Base-by-base conservation (phyloP, 2,329 filamentous ascomycete species). In the Lasiodiplodia gonubiensis region DNA sequence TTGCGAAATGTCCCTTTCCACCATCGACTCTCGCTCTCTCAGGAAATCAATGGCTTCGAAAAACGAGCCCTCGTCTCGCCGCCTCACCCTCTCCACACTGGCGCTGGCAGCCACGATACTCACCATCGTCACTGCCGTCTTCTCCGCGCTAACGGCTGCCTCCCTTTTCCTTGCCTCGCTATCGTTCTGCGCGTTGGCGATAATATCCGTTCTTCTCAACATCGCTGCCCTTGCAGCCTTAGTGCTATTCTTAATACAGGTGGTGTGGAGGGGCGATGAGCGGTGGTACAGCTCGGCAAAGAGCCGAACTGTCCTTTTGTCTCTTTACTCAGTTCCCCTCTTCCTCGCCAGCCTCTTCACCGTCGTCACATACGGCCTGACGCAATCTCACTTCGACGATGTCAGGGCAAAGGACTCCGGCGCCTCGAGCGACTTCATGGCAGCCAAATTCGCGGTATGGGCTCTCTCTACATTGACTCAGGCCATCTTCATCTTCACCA, bases 371-470 rank as follows among this genome's bases (percentile, higher is more conserved):
- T 68, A 68, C 51, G 53, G 48, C 21, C 61, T 68, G 6, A 55
- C 64, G 42, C 52, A 69, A 27, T 12, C 51, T 52, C 30, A 71
- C 39, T 49, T 64, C 23, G 37, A 54, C 46, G 23, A 51, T 75
- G 18, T 68, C 52, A 27, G 16, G 39, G 27, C 48, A 27, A 16
- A 37, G 27, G 37, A 48, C 49, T 55, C 51, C 10, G 49, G 49
- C 7, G 48, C 52, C 27, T 77, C 74, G 75, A 68, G 68, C 49
- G 66, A 67, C 42, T 67, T 70, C 37, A 72, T 80, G 48, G 71
- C 77, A 37, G 74, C 74, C 23, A 79, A 81, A 51, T 79, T 80
- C 65, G 73, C 69, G 21, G 66, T 77, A 6, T 80, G 77, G 76
- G 69, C 69, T 11, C 54, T 77, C 30, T 75, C 78, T 21, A 77